A percentile compares a stretch with the other conserved stretches of the same genome.
phyloP scores from a whole-genome alignment of 371 early-diverging fungal species.

The Rhizomucor miehei region DNA sequence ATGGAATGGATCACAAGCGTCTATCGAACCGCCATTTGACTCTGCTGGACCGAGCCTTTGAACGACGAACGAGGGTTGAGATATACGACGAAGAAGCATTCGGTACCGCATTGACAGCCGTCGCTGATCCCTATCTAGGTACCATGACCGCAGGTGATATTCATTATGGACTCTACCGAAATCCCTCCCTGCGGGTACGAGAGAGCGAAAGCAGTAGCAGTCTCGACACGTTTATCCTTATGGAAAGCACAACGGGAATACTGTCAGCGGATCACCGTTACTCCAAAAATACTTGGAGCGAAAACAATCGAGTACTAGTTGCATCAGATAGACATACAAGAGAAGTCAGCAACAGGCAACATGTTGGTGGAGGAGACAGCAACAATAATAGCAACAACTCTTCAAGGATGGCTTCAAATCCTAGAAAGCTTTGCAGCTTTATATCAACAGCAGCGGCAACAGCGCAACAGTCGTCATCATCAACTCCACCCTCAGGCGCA shows the following conservation, averaged over 20 bases:
- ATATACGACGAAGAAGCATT: conserved; percentile 17
- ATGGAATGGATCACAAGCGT: conserved; percentile 19
- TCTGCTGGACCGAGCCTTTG: conserved; percentile 19
- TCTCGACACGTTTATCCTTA: conserved; percentile 6
- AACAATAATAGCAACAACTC: too few species aligned
- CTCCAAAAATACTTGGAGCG: not conserved
- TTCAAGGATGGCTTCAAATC: too few species aligned
- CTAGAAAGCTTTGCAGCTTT: too few species aligned
- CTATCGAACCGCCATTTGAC: conserved; percentile 17
- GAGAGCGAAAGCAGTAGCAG: conserved; percentile 4
- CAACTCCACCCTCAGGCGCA: not conserved
- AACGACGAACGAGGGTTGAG: conserved; percentile 15
- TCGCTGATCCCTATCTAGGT: conserved; percentile 19
- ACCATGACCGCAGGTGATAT: conserved; percentile 26
- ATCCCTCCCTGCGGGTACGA: conserved; percentile 11
- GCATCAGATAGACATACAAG: conserved; percentile 5
- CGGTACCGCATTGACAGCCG: conserved; percentile 9
- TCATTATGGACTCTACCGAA: conserved; percentile 25
- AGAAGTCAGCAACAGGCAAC: too few species aligned
- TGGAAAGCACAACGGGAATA: conserved; percentile 9
- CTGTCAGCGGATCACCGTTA: not conserved
- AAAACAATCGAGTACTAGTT: not conserved
- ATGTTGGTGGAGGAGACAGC: too few species aligned
- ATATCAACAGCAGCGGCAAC: not conserved
- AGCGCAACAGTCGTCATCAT: not conserved